Conservation (phyloP, 208 protist genomes). For the Tritrichomonas foetus region DNA sequence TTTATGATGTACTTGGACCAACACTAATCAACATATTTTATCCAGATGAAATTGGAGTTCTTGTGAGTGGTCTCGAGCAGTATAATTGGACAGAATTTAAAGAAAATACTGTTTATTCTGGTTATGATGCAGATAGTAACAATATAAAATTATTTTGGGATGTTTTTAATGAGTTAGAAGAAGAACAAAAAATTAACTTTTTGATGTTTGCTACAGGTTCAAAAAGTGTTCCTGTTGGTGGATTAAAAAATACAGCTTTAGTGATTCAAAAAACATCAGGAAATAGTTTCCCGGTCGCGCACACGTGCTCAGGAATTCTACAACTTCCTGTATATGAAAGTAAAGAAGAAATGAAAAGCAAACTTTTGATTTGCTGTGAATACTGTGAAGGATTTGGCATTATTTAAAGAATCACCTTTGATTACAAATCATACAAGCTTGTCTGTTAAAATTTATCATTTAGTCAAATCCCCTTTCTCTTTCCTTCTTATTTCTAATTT, state of each 20-base stretch:
- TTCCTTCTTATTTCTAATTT: not conserved
- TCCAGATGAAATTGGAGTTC: not conserved
- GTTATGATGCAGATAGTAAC: constrained; percentile 48
- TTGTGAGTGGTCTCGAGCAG: not conserved
- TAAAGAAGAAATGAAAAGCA: constrained; percentile 61
- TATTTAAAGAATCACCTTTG: constrained; percentile 21
- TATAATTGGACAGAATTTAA: not conserved
- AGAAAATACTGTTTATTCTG: constrained; percentile 44
- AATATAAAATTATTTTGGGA: constrained; percentile 60
- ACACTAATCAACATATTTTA: not conserved
- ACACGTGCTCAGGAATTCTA: constrained; percentile 77
- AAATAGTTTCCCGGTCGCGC: constrained; percentile 62
- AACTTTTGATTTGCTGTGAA: constrained; percentile 52
- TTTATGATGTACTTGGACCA: constrained; percentile 50
- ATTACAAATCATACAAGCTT: not conserved
- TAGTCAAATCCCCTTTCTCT: not conserved
- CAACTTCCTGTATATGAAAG: constrained; percentile 69
- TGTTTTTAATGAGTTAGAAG: constrained; percentile 55
- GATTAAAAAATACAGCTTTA: not conserved
- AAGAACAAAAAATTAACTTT: constrained; percentile 57
- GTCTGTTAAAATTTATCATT: not conserved
- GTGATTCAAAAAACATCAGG: constrained; percentile 46
- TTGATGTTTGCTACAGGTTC: constrained; percentile 63
- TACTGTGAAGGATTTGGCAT: constrained; percentile 56
- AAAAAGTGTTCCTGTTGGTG: constrained; percentile 26